These are phyloP conservation scores for Helianthus tuberosus DNA, from an alignment of 129 eudicot genomes.

Conservation along the genomic window DNA sequence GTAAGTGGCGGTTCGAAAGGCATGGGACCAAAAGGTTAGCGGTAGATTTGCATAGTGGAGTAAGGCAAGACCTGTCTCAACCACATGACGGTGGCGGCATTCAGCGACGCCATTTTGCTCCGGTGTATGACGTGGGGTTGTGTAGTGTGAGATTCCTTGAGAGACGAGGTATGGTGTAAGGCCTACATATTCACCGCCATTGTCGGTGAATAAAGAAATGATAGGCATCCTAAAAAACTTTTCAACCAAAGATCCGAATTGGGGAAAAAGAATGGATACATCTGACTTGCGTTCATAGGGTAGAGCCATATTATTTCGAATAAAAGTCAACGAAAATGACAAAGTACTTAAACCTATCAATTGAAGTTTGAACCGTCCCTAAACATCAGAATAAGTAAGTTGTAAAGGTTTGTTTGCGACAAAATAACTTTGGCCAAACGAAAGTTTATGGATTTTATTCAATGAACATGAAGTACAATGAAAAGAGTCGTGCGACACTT, in stretches of 20 bases:
- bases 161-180: background rate
- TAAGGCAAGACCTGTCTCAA: background rate
- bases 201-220: background rate
- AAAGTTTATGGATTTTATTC: background rate
- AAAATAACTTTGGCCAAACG: background rate
- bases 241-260: background rate
- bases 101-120: background rate
- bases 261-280: background rate
- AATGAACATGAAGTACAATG: background rate
- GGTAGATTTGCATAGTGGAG: background rate
- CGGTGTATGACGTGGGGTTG: background rate
- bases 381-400: background rate
- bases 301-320: background rate
- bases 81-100: background rate
- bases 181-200: background rate
- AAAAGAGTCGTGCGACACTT: too few relatives aligned
- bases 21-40: background rate
- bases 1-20: background rate
- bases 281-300: background rate
- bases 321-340: background rate
- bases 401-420: background rate
- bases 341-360: background rate
- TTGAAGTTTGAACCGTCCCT: background rate
- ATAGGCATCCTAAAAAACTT: background rate
- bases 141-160: background rate